A percentile compares a stretch with the other conserved stretches of the same genome.
Conservation (phyloP, 208 protist species). For the Herpetomonas samuelpessoai region DNA sequence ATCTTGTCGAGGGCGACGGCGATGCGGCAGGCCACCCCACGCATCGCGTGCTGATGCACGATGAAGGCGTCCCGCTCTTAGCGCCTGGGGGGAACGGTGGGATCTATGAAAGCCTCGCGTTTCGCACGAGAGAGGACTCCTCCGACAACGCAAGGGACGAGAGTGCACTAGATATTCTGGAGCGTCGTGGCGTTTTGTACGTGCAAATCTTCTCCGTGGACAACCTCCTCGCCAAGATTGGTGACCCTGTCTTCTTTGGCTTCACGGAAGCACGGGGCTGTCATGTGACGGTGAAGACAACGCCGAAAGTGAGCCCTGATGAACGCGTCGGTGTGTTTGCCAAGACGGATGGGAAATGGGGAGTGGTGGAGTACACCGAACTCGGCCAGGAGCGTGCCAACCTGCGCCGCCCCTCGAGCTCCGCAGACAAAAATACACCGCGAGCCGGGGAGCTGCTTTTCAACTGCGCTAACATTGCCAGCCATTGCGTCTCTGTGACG, state of each 20-base stretch:
- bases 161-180: constrained; percentile 80
- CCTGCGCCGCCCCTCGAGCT: neutral
- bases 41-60: constrained; percentile 93
- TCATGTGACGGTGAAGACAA: constrained; percentile 94
- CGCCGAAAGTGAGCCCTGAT: constrained; percentile 72
- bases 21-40: constrained; percentile 30
- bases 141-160: no score
- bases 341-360: constrained; percentile 61
- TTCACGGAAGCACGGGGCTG: constrained; percentile 46
- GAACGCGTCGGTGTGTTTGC: constrained; percentile 97
- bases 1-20: neutral
- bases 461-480: constrained; percentile 97
- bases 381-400: constrained; percentile 79
- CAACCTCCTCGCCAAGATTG: constrained; percentile 95
- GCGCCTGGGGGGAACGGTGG: constrained; percentile 98
- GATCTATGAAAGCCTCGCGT: constrained; percentile 74
- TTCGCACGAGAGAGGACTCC: neutral
- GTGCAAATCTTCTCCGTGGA: constrained; percentile 97
- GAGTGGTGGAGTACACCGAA: constrained; percentile 98
- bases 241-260: constrained; percentile 95
- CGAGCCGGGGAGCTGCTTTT: constrained; percentile 86
- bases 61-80: constrained; percentile 51
- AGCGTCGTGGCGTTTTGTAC: constrained; percentile 81
- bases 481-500: constrained; percentile 88
- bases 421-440: constrained; percentile 20